Evolutionary conservation across 768 basidiomycete genomes (phyloP), one percentile per base, ranked within the genome.

Genomic region (Amylocystis lapponica): DNA sequence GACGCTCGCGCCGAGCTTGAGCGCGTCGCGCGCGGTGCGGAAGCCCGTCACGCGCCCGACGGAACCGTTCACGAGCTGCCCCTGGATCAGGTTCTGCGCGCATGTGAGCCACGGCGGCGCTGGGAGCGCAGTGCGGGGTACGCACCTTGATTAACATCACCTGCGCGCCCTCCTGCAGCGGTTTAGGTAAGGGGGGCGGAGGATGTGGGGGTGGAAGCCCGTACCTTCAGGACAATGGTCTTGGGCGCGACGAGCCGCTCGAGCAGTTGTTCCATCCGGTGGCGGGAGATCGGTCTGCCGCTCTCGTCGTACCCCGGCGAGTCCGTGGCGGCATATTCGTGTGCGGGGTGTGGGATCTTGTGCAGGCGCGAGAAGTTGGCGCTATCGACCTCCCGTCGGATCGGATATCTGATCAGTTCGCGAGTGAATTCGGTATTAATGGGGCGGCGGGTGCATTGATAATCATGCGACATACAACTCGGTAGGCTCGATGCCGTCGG

Each of bases 61-160:
- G 1, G 82, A 81, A 3, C 85, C 85, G 50, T 87, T 87, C 14
- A 87, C 82, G 22, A 87, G 64, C 33, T 63, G 51, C 20, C 83
- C 85, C 70, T 86, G 84, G 1, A 72, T 56, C 43, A 86, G 58
- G 50, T 87, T 87, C 83, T 86, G 49, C 19, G 34, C 13, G 26
- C n/a, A 11, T 47, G 32, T 20, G 33, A 29, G 20, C 23, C 10
- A 20, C 19, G 6, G 13, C n/a, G 34, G 30, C 38, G 11, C 27
- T 14, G 40, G 31, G n/a, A 39, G 34, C n/a, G 4, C 12, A 9
- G 27, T 7, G n/a, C n/a, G n/a, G n/a, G n/a, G 12, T 5, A 36
- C 36, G 7, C 45, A 79, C 83, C 70, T 85, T 85, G 50, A 85
- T 71, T 2, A 86, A 59, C 87, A 90, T 90, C 4, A 95, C 92